phyloP scores from a whole-genome alignment of 306 rosid species.

The Benincasa hispida region DNA sequence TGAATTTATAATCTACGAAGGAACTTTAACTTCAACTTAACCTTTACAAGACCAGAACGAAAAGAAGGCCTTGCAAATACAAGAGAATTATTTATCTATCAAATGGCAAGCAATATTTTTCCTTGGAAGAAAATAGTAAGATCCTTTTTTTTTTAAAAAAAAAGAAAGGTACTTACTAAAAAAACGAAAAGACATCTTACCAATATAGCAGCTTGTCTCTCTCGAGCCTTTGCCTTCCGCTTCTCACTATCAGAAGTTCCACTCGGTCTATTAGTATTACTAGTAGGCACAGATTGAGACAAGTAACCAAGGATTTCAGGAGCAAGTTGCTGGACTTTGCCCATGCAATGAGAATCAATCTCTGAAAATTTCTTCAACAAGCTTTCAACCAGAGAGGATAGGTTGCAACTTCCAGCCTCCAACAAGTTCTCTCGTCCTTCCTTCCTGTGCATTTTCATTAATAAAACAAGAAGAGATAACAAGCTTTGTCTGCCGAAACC shows the following conservation, averaged over 20 bases:
- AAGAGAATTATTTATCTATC: background rate
- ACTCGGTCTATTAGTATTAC: constrained; percentile 25
- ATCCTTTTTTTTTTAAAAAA: no score
- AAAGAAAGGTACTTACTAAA: background rate
- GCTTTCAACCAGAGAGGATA: constrained; percentile 50
- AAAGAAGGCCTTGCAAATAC: background rate
- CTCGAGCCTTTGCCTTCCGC: constrained; percentile 92
- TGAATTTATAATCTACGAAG: background rate
- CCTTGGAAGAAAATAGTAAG: background rate
- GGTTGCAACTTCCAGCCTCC: constrained; percentile 57
- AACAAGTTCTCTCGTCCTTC: constrained; percentile 32
- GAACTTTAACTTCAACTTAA: background rate
- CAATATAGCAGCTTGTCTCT: constrained; percentile 89
- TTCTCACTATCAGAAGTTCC: constrained; percentile 65
- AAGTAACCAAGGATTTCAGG: constrained; percentile 49
- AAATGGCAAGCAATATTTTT: background rate
- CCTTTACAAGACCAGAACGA: background rate
- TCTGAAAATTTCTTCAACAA: constrained; percentile 82
- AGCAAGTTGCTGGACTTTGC: constrained; percentile 57
- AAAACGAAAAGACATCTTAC: constrained; percentile 19
- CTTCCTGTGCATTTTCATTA: constrained; percentile 58
- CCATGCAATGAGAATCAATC: constrained; percentile 57
- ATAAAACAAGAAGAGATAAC: constrained; percentile 73
- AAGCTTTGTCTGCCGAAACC: constrained; percentile 64
- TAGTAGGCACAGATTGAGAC: constrained; percentile 28